These are phyloP conservation scores for Coleophoma crateriformis DNA, from an alignment of 2,329 filamentous ascomycete species.

Conservation along the genomic window DNA sequence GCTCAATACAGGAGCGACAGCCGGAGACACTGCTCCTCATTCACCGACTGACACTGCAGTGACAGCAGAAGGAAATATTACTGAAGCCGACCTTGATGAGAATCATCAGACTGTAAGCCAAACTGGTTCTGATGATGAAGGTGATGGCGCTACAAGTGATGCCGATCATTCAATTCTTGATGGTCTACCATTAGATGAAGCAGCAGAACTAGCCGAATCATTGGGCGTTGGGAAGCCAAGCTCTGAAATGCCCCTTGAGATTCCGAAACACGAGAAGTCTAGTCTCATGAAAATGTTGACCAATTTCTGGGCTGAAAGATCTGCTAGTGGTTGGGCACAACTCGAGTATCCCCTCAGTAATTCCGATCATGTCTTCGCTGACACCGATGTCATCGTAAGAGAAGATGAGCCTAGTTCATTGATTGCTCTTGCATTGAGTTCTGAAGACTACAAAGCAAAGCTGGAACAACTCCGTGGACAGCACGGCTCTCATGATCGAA, in stretches of 20 bases:
- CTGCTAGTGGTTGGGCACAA: slow-evolving; percentile 87
- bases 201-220: slow-evolving; percentile 56
- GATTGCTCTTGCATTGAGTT: slow-evolving; percentile 87
- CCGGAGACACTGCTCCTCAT: slow-evolving; percentile 11
- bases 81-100: slow-evolving; percentile 35
- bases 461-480: slow-evolving; percentile 59
- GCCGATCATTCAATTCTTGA: slow-evolving; percentile 64
- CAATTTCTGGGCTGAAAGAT: slow-evolving; percentile 97
- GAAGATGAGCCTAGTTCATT: slow-evolving; percentile 97
- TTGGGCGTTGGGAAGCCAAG: slow-evolving; percentile 47
- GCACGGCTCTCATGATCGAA: slow-evolving; percentile 32
- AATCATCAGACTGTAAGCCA: slow-evolving; percentile 43
- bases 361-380: slow-evolving; percentile 91
- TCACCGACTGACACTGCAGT: slow-evolving; percentile 22
- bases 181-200: slow-evolving; percentile 57
- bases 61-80: slow-evolving; percentile 22
- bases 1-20: slow-evolving; percentile 14
- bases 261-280: slow-evolving; percentile 88
- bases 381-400: slow-evolving; percentile 93
- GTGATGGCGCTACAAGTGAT: slow-evolving; percentile 54
- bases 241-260: slow-evolving; percentile 59
- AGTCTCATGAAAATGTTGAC: slow-evolving; percentile 93
- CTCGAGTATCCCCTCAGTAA: slow-evolving; percentile 87
- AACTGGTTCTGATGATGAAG: slow-evolving; percentile 65
- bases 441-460: slow-evolving; percentile 80